Percentiles rank a stretch among this genome's conserved stretches.
phyloP scores from a whole-genome alignment of 2,329 filamentous ascomycete species.

The Cryphonectria naterciae region DNA sequence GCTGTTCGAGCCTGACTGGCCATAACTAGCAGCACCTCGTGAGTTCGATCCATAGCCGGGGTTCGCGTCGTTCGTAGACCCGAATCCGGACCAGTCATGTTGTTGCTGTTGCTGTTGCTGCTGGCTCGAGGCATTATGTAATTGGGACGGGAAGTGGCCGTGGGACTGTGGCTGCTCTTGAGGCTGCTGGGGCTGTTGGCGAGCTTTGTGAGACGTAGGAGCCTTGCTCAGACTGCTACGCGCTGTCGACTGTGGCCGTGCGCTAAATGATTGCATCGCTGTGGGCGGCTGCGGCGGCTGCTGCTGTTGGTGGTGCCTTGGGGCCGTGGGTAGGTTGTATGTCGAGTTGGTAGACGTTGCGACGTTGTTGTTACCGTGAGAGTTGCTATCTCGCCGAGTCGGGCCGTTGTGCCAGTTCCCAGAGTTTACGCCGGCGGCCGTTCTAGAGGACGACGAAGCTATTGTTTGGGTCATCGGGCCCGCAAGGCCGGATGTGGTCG shows the following conservation, averaged over 20 bases:
- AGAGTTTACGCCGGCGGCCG: slow-evolving; percentile 33
- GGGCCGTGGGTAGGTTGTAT: slow-evolving; percentile 33
- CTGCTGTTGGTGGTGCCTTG: slow-evolving; percentile 27
- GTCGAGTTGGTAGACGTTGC: slow-evolving; percentile 31
- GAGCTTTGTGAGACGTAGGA: slow-evolving; percentile 32
- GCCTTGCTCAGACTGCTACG: slow-evolving; percentile 32
- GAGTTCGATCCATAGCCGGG: slow-evolving; percentile 32
- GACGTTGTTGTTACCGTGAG: slow-evolving; percentile 38
- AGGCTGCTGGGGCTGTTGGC: slow-evolving; percentile 33
- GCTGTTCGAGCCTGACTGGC: background rate
- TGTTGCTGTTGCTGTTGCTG: slow-evolving; percentile 33
- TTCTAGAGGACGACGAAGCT: slow-evolving; percentile 36
- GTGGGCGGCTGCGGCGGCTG: slow-evolving; percentile 26
- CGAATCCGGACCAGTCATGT: slow-evolving; percentile 42
- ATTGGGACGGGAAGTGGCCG: slow-evolving; percentile 35
- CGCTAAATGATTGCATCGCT: slow-evolving; percentile 32
- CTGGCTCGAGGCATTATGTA: slow-evolving; percentile 34
- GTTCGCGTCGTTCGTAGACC: slow-evolving; percentile 32
- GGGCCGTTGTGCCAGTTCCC: slow-evolving; percentile 36
- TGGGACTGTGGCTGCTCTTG: slow-evolving; percentile 35
- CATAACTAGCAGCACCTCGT: slow-evolving; percentile 18
- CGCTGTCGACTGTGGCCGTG: slow-evolving; percentile 35
- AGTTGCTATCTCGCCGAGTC: slow-evolving; percentile 32
- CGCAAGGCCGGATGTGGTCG: slow-evolving; percentile 30
- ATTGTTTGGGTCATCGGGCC: slow-evolving; percentile 34